Base-by-base conservation (phyloP, 805 yeast species). In the Maudiozyma serrabonitensis region DNA sequence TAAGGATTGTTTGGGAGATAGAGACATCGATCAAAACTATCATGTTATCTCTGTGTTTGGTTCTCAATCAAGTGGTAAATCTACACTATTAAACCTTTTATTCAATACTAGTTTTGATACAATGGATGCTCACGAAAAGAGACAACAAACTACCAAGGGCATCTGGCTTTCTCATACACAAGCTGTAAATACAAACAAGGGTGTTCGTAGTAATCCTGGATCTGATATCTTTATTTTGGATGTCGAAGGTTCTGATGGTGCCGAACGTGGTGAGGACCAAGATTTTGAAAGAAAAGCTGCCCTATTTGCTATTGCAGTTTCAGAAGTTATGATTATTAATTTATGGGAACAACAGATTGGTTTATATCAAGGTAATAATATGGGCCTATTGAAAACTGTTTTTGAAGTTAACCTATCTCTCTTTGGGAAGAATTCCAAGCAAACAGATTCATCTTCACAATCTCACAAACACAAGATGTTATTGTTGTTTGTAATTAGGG, bases 231-330 rank as follows among this genome's bases (percentile, higher is more conserved):
- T 87, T 53, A 95, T 93, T 2, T 77, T 93, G 76, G 99, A 93
- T 63, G 98, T 93, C n/a, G 99, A 93, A 69, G 99, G 99, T 45
- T 90, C 97, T 0, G 99, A 93, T 69, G 98, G 99, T 45, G 78
- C 96, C 52, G 99, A 93, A 69, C 78, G 97, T 49, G 98, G 98
- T 25, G 99, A 93, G 60, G 98, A 93, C 67, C 97, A 93, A 68
- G 99, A 93, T 68, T 93, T 93, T 66, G 99, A 93, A 68, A 78
- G 99, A 50, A 93, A 93, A 58, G 90, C 96, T 1, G 98, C 98
- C 0, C 71, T 93, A 41, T 93, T 93, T 72, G 98, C 99, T 0
- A 72, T 93, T 53, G 80, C 97, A 11, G 90, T 96, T 0, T 81
- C 93, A 15, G 98, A 93, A 62, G 81, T 90, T 5, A 73, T 93